Evolutionary conservation across 108 stramenopile species (phyloP), one percentile per base, ranked within the genome.

Genomic region (Skeletonema costatum): DNA sequence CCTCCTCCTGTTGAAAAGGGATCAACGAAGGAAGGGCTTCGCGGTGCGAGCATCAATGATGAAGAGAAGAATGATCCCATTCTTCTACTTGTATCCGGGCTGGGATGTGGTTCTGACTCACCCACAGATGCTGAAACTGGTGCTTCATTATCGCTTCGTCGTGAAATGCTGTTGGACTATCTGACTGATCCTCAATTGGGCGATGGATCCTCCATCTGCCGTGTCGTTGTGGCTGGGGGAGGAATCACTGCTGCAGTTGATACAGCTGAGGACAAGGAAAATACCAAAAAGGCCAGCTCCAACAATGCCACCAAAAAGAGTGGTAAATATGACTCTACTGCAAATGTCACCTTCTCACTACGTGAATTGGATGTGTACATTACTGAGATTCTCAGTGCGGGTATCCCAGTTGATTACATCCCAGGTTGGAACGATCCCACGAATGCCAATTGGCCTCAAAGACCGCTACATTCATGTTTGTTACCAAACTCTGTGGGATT

Each of bases 391-490:
- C 73, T 86, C 5, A 68, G 77, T 4, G 46, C 78, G 10, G 90
- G 90, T 19, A 82, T 96, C 64, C 91, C 92, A 1, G 75, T 93
- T 14, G 95, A 96, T 72, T 79, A 92, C 51, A 69, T 96, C 60
- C 95, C 95, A 0, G 90, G 91, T 14, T 70, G 76, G 70, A 68
- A 87, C 60, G 95, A 96, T 85, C 95, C 95, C 12, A 93, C 92
- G 68, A 92, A 89, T 68, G 90, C 89, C 77, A 93, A 91, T 70
- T 92, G 92, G 92, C 95, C 95, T 29, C 95, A 96, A 69, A 80
- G 89, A 32, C 91, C 92, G 2, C 61, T 96, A 14, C 95, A 96
- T 81, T 80, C 84, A 8, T 86, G 86, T 70, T 62, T 96, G 35
- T 61, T 96, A 66, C 92, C 85, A n/a, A 53, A 81, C 4, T 71